Evolutionary conservation across 345 rosid genomes (phyloP).

Genomic region (Corymbia maculata): DNA sequence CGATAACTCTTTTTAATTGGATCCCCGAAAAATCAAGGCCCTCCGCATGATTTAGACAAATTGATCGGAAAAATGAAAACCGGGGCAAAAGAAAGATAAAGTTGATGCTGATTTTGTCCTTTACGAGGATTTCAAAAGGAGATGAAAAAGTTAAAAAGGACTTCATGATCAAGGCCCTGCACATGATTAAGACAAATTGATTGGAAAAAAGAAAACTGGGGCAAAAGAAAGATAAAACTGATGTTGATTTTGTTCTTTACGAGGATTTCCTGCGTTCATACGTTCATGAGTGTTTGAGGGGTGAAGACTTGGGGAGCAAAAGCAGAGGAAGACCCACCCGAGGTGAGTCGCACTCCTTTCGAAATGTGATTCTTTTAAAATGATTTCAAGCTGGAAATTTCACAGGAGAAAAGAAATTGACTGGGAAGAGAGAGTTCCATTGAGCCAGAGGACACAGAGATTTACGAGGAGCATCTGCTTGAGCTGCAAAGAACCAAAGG

Average conservation of each 20-base stretch:
- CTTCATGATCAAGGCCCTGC: fast-evolving
- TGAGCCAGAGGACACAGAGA: background rate
- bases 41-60: too few species aligned
- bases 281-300: background rate
- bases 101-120: too few species aligned
- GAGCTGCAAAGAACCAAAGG: background rate
- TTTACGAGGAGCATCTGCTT: background rate
- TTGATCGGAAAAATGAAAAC: too few species aligned
- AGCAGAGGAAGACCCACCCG: background rate
- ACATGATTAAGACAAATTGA: background rate
- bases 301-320: background rate
- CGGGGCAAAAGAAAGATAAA: too few species aligned
- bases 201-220: background rate
- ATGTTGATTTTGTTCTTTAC: background rate
- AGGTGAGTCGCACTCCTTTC: background rate
- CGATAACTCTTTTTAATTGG: fast-evolving
- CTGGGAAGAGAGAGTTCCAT: background rate
- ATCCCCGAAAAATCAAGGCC: background rate
- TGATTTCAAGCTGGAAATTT: too few species aligned
- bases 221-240: background rate
- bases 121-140: background rate
- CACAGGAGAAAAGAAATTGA: too few species aligned
- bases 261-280: fast-evolving
- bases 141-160: background rate
- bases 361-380: background rate